Conservation (phyloP, 1,284 basidiomycete species). For the Trichosporon sp. region DNA sequence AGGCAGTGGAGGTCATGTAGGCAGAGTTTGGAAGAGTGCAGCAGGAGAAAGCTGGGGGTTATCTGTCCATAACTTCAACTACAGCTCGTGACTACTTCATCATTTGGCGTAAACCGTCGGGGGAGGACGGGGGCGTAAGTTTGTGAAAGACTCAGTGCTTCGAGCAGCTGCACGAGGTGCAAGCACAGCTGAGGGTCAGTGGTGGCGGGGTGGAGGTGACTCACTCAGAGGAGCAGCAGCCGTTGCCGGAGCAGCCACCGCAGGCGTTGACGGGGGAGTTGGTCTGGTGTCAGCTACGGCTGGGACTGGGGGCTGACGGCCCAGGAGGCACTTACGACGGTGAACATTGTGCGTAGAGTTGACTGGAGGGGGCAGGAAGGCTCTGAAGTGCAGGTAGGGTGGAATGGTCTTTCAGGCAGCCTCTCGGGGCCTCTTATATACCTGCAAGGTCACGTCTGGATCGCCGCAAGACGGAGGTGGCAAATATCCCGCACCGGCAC, state of each 20-base stretch:
- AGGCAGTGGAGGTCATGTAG: no score
- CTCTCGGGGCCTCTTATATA: background rate
- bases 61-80: background rate
- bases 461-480: background rate
- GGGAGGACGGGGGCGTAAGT: background rate
- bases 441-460: background rate
- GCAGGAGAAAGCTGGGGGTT: background rate
- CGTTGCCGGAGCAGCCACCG: constrained; percentile 3
- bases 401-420: background rate
- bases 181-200: background rate
- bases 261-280: background rate
- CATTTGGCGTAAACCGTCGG: background rate
- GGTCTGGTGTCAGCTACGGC: background rate
- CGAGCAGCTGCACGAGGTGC: background rate
- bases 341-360: background rate
- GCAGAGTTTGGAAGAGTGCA: no score
- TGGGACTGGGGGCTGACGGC: background rate
- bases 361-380: background rate
- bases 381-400: background rate
- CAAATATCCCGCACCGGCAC: background rate
- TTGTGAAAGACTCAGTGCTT: background rate
- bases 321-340: background rate
- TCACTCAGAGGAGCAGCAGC: background rate
- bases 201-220: background rate
- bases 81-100: background rate